A percentile compares a stretch with the other conserved stretches of the same genome.
These are phyloP conservation scores for Talaromyces pinophilus DNA, from an alignment of 2,329 filamentous ascomycete species.

Conservation along the genomic window DNA sequence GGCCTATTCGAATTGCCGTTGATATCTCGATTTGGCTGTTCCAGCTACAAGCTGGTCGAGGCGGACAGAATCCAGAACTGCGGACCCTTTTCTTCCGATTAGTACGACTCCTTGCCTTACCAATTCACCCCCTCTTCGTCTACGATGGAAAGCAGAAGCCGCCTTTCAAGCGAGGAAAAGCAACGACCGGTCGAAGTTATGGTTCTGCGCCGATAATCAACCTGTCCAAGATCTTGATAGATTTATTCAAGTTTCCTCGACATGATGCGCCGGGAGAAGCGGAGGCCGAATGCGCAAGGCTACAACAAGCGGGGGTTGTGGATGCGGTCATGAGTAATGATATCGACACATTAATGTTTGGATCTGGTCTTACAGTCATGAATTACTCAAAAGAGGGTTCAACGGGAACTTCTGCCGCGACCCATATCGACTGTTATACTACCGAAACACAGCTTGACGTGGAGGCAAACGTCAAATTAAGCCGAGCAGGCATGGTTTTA, in stretches of 20 bases:
- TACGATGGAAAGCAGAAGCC: constrained; percentile 88
- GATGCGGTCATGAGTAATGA: constrained; percentile 96
- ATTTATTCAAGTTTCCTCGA: constrained; percentile 77
- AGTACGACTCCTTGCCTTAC: constrained; percentile 70
- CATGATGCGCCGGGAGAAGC: constrained; percentile 93
- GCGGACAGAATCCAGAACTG: constrained; percentile 85
- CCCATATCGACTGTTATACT: constrained; percentile 83
- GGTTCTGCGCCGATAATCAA: constrained; percentile 67
- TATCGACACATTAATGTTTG: constrained; percentile 97
- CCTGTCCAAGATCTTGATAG: constrained; percentile 79
- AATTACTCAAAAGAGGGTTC: constrained; percentile 78
- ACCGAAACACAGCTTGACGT: constrained; percentile 58
- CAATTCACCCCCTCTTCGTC: constrained; percentile 85
- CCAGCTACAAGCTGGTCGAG: constrained; percentile 81
- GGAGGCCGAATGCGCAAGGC: constrained; percentile 88
- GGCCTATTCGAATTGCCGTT: constrained; percentile 82
- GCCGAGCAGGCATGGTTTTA: constrained; percentile 86
- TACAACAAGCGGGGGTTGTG: constrained; percentile 79
- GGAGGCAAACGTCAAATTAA: constrained; percentile 52
- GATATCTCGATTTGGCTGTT: constrained; percentile 98
- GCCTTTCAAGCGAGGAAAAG: constrained; percentile 83
- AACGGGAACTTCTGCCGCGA: constrained; percentile 64
- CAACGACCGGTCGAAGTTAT: constrained; percentile 51
- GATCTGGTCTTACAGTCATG: constrained; percentile 73
- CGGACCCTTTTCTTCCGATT: constrained; percentile 92